Evolutionary conservation across 2,329 filamentous ascomycete genomes (phyloP).

Genomic region (Colletotrichum trifolii): DNA sequence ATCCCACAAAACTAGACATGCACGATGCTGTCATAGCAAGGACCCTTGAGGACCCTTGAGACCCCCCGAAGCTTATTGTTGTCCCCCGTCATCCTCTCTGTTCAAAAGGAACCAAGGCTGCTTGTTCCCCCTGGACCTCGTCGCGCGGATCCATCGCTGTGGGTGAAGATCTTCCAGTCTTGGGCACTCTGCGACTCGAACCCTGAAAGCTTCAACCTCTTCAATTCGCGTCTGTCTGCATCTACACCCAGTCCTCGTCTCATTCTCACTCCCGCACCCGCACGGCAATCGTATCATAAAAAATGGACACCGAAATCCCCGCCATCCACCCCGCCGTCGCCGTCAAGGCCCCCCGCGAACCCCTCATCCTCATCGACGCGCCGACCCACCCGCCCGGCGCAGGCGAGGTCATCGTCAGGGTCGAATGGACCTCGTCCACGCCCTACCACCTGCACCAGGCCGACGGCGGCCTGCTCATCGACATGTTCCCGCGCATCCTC

Average conservation of each 20-base stretch:
- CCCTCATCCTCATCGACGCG: constrained; percentile 39
- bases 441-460: constrained; percentile 72
- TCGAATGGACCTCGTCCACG: constrained; percentile 69
- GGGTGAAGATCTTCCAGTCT: background rate
- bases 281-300: background rate
- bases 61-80: constrained; percentile 17
- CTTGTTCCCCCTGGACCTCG: background rate
- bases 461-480: constrained; percentile 67
- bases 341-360: constrained; percentile 38
- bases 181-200: background rate
- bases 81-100: background rate
- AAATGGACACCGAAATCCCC: constrained; percentile 38
- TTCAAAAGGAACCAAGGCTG: constrained; percentile 1
- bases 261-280: background rate
- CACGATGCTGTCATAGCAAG: constrained; percentile 31
- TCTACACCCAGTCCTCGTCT: background rate
- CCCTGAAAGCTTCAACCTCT: background rate
- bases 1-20: constrained; percentile 21
- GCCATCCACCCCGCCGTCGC: constrained; percentile 43
- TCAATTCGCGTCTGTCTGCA: background rate
- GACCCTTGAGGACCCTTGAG: constrained; percentile 20
- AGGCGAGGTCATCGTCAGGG: constrained; percentile 64
- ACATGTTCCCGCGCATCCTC: constrained; percentile 58
- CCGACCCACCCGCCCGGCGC: constrained; percentile 47
- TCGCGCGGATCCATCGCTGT: background rate